phyloP scores from a whole-genome alignment of 306 rosid genomes.

The Mimosa bimucronata region DNA sequence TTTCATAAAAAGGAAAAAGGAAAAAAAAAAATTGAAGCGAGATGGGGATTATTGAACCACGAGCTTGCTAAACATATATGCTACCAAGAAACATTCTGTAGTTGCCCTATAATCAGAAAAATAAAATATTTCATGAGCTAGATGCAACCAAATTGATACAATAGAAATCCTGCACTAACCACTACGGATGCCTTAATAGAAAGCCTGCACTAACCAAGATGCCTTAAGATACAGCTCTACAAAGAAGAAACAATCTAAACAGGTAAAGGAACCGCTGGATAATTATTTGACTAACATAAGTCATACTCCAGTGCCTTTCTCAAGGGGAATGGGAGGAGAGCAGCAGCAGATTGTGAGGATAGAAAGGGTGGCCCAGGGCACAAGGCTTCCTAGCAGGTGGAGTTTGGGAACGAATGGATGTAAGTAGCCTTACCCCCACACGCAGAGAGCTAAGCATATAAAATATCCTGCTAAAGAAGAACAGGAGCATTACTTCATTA shows the following conservation, averaged over 20 bases:
- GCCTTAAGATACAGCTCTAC: conserved; percentile 6
- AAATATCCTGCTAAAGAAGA: conserved; percentile 24
- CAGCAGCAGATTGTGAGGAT: conserved; percentile 10
- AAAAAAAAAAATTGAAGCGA: conserved; percentile 5
- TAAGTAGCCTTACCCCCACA: too few species aligned
- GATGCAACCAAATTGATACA: conserved; percentile 22
- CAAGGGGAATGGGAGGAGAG: neutral
- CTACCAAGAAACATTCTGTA: conserved; percentile 22
- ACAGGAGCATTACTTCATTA: conserved; percentile 2
- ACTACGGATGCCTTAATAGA: neutral
- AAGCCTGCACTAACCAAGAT: conserved; percentile 21
- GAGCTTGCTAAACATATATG: conserved; percentile 10
- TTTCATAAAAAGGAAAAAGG: neutral
- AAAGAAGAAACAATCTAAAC: conserved; percentile 5
- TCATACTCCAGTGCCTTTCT: neutral
- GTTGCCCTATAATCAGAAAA: conserved; percentile 6
- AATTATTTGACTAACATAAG: neutral
- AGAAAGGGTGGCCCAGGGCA: too few species aligned
- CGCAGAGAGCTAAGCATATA: neutral
- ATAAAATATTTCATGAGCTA: conserved; percentile 20
- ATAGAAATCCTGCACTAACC: conserved; percentile 11
- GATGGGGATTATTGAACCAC: neutral
- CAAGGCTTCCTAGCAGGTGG: too few species aligned
- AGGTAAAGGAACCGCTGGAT: neutral
- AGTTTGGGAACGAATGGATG: too few species aligned